A percentile compares a stretch with the other conserved stretches of the same genome.
Conservation (phyloP, 768 basidiomycete genomes). For the Auricularia cornea region DNA sequence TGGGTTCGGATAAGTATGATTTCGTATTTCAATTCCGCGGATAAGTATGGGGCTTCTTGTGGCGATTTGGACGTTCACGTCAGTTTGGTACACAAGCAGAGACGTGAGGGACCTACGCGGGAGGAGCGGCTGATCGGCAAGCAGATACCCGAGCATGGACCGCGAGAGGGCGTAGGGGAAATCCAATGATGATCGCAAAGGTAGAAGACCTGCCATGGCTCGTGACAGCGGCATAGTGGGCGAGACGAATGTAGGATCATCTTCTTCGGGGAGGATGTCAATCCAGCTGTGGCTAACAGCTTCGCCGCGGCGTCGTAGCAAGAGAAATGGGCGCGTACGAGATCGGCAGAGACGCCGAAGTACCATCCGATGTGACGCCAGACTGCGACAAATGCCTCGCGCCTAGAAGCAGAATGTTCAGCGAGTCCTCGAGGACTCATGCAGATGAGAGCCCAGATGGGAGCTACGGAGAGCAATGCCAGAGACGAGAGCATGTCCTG, state of each 20-base stretch:
- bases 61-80: too few relatives aligned
- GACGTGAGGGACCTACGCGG: background rate
- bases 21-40: too few relatives aligned
- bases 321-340: background rate
- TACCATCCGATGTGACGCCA: background rate
- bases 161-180: background rate
- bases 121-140: background rate
- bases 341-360: background rate
- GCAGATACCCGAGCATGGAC: background rate
- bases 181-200: background rate
- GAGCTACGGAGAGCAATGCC: slow-evolving; percentile 15
- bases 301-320: background rate
- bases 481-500: slow-evolving; percentile 19
- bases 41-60: too few relatives aligned
- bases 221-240: background rate
- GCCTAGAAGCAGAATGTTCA: background rate
- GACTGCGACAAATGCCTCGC: background rate
- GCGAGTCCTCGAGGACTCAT: background rate
- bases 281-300: background rate
- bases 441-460: slow-evolving; percentile 2
- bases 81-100: too few relatives aligned
- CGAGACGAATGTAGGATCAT: background rate
- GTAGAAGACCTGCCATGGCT: background rate
- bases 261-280: background rate
- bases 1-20: too few relatives aligned